Conservation (phyloP, 495 filamentous ascomycete species). For the Bacidia rubella region DNA sequence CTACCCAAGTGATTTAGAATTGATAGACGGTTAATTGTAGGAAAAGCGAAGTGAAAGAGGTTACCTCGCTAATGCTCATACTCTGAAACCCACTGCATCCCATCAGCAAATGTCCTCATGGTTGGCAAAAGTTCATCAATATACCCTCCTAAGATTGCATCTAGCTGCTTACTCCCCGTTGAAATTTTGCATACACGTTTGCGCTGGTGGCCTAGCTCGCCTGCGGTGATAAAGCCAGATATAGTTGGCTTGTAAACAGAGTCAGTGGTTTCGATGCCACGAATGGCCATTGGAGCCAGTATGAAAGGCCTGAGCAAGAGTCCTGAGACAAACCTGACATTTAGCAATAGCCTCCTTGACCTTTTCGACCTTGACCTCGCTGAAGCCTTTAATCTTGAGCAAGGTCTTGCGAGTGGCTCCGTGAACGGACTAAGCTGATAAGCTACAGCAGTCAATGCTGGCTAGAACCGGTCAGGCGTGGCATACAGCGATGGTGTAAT, state of each 20-base stretch:
- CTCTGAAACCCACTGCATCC: constrained; percentile 55
- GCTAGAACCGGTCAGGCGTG: neutral
- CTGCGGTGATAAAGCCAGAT: constrained; percentile 63
- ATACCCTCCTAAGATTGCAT: constrained; percentile 56
- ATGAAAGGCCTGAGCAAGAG: no score
- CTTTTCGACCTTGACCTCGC: constrained; percentile 70
- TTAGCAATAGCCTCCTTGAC: constrained; percentile 67
- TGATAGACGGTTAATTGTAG: no score
- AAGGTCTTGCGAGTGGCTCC: constrained; percentile 51
- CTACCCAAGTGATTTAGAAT: no score
- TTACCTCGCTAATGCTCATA: constrained; percentile 69
- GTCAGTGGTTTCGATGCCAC: constrained; percentile 4
- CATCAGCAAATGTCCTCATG: constrained; percentile 5
- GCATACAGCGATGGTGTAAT: constrained; percentile 55
- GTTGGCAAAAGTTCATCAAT: no score
- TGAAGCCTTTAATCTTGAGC: constrained; percentile 67
- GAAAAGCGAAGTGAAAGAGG: no score
- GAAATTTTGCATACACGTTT: constrained; percentile 57
- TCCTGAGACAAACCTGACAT: no score
- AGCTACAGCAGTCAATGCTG: neutral
- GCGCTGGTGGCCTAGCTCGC: constrained; percentile 54
- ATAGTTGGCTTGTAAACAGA: constrained; percentile 39
- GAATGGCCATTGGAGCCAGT: neutral
- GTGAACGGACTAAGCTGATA: constrained; percentile 42
- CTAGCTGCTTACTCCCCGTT: constrained; percentile 65